A percentile compares a stretch with the other conserved stretches of the same genome.
Evolutionary conservation across 1,139 yeast genomes (phyloP).

Genomic region (Lodderomyces orthopsilosis): DNA sequence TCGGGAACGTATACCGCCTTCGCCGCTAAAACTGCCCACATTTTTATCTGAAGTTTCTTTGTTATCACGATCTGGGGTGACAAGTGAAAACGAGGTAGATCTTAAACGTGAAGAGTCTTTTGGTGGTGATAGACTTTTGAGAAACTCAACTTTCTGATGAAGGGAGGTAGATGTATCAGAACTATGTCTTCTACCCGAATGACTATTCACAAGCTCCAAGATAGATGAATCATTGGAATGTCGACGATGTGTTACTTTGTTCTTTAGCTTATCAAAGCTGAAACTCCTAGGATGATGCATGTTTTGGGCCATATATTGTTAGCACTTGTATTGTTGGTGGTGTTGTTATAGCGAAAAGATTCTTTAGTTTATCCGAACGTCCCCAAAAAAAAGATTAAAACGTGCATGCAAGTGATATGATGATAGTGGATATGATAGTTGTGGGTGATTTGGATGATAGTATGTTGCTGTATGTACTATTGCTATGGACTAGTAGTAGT

Average conservation of each 20-base stretch:
- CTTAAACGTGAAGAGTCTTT: conserved; percentile 7
- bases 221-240: conserved; percentile 17
- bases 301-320: neutral
- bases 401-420: too few species aligned
- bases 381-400: too few species aligned
- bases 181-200: conserved; percentile 6
- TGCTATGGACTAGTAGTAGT: neutral
- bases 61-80: conserved; percentile 1
- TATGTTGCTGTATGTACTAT: too few species aligned
- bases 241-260: conserved; percentile 18
- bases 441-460: too few species aligned
- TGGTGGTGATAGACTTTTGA: conserved; percentile 1
- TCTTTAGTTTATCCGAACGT: too few species aligned
- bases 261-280: conserved; percentile 20
- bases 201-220: conserved; percentile 13
- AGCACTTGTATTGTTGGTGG: too few species aligned
- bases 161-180: neutral
- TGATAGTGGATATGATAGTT: too few species aligned
- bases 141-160: conserved; percentile 2
- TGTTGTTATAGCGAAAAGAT: too few species aligned
- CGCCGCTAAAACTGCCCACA: neutral
- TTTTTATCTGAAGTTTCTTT: neutral
- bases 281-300: conserved; percentile 13
- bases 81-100: conserved; percentile 6
- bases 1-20: neutral